Conservation (phyloP, 371 early-diverging fungal species). For the Choanephora cucurbitarum region DNA sequence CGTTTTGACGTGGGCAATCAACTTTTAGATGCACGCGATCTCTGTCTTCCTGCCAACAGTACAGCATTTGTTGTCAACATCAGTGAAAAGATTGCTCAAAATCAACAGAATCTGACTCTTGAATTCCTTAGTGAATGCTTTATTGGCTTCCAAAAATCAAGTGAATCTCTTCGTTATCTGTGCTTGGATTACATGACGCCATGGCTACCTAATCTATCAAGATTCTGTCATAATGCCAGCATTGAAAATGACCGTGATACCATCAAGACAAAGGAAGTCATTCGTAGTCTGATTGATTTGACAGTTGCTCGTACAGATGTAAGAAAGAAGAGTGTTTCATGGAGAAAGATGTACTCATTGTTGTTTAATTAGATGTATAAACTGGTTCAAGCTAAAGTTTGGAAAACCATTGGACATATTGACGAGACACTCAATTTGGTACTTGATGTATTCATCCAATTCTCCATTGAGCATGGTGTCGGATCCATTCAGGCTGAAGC, state of each 20-base stretch:
- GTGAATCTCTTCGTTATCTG: slow-evolving; percentile 72
- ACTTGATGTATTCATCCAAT: slow-evolving; percentile 79
- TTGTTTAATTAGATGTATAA: slow-evolving; percentile 65
- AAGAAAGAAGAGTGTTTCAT: slow-evolving; percentile 16
- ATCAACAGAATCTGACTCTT: slow-evolving; percentile 79
- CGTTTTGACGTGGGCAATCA: slow-evolving; percentile 84
- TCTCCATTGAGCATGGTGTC: slow-evolving; percentile 80
- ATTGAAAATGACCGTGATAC: slow-evolving; percentile 50
- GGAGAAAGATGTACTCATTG: too few species aligned
- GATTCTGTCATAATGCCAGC: slow-evolving; percentile 56
- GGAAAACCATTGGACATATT: slow-evolving; percentile 78
- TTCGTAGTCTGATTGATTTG: slow-evolving; percentile 78
- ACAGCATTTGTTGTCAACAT: slow-evolving; percentile 79
- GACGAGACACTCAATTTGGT: slow-evolving; percentile 82
- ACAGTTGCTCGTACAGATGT: slow-evolving; percentile 84
- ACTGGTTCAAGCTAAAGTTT: slow-evolving; percentile 82
- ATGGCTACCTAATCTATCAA: slow-evolving; percentile 82
- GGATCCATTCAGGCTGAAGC: slow-evolving; percentile 83
- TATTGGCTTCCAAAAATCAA: slow-evolving; percentile 83
- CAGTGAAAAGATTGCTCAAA: slow-evolving; percentile 77
- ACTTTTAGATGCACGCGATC: slow-evolving; percentile 78
- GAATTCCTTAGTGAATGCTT: slow-evolving; percentile 90
- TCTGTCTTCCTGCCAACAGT: slow-evolving; percentile 92
- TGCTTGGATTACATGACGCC: slow-evolving; percentile 91
- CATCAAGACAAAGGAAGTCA: slow-evolving; percentile 71